A percentile compares a stretch with the other conserved stretches of the same genome.
phyloP scores from a whole-genome alignment of 495 filamentous ascomycete genomes.

The Pseudoneurospora amorphoporcata region DNA sequence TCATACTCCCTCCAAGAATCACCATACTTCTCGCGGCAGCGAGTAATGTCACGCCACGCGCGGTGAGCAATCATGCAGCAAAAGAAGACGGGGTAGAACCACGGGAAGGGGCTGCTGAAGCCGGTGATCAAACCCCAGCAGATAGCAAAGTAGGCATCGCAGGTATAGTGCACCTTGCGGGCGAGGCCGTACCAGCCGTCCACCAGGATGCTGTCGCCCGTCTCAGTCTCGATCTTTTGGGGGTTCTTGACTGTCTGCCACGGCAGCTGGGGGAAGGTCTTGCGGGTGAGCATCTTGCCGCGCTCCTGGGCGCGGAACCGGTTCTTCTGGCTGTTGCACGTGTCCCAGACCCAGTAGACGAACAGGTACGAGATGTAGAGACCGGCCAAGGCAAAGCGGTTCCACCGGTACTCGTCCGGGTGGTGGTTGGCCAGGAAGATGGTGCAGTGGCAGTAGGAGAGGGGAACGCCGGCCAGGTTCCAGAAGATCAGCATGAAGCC shows the following conservation, averaged over 20 bases:
- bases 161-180: conserved; percentile 91
- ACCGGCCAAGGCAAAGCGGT: conserved; percentile 50
- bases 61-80: conserved; percentile 84
- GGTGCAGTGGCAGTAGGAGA: conserved; percentile 95
- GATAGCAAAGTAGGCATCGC: conserved; percentile 72
- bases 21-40: conserved; percentile 83
- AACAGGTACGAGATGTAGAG: conserved; percentile 70
- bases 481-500: conserved; percentile 99
- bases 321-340: conserved; percentile 90
- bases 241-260: conserved; percentile 86
- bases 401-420: conserved; percentile 74
- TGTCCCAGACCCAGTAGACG: conserved; percentile 90
- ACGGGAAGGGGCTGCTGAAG: conserved; percentile 76
- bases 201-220: conserved; percentile 71
- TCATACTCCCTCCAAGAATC: conserved; percentile 88
- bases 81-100: conserved; percentile 96
- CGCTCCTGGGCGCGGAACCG: conserved; percentile 75
- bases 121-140: conserved; percentile 51
- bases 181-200: conserved; percentile 94
- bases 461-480: conserved; percentile 92
- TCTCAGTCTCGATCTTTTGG: conserved; percentile 65
- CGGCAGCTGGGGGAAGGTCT: conserved; percentile 85
- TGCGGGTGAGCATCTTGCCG: conserved; percentile 60
- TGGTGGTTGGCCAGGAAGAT: conserved; percentile 86
- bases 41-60: conserved; percentile 70